These are phyloP conservation scores for Talaromyces sp. DNA, from an alignment of 2,329 filamentous ascomycete species.

Conservation along the genomic window DNA sequence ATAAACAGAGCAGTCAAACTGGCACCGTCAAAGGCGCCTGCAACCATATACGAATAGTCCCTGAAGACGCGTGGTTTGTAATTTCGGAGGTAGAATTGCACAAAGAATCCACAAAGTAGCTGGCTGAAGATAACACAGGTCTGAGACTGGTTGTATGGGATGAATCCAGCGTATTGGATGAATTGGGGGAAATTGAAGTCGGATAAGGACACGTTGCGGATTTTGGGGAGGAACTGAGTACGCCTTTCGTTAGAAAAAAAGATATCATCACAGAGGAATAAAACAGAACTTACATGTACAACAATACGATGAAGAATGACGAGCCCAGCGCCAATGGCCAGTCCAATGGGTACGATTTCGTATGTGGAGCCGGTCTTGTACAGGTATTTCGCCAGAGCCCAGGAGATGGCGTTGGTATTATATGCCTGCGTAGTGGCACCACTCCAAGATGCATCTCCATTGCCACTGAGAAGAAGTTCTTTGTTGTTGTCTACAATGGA, in stretches of 20 bases:
- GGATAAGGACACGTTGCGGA: constrained; percentile 36
- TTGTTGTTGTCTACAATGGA: constrained; percentile 6
- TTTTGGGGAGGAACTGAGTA: constrained; percentile 44
- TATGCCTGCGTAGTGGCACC: constrained; percentile 10
- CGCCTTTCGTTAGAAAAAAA: not conserved
- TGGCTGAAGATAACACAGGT: constrained; percentile 52
- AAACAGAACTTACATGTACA: constrained; percentile 3
- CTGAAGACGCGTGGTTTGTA: constrained; percentile 50
- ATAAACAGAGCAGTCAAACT: constrained; percentile 48
- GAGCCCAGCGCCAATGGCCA: constrained; percentile 8
- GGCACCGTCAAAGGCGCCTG: constrained; percentile 52
- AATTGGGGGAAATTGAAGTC: constrained; percentile 53
- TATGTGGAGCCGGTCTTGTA: constrained; percentile 10
- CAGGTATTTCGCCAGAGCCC: constrained; percentile 13
- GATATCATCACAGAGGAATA: not conserved
- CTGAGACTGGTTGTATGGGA: constrained; percentile 53
- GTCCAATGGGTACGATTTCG: constrained; percentile 10
- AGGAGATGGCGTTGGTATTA: constrained; percentile 13
- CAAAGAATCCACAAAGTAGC: constrained; percentile 41
- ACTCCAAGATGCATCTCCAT: constrained; percentile 13
- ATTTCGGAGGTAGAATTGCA: constrained; percentile 52
- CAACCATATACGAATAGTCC: constrained; percentile 52
- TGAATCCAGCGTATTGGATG: constrained; percentile 52
- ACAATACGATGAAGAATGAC: constrained; percentile 9
- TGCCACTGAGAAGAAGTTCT: constrained; percentile 6